A percentile compares a stretch with the other conserved stretches of the same genome.
These are phyloP conservation scores for Parachaetomium inaequale DNA, from an alignment of 495 filamentous ascomycete species.

Conservation along the genomic window DNA sequence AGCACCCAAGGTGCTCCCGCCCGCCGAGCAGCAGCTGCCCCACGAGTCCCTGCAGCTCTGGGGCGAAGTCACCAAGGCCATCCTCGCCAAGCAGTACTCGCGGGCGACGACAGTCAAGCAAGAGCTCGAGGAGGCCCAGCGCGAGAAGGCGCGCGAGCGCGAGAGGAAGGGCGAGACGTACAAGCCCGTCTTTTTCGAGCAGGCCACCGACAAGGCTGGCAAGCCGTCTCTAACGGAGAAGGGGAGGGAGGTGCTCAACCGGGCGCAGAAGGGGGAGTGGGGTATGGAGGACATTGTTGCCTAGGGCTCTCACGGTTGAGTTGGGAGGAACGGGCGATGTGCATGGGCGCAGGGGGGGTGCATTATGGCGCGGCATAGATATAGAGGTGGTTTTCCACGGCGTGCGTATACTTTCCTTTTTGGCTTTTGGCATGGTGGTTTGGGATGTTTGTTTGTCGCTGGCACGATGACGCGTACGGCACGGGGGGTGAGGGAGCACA, in stretches of 20 bases:
- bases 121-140: constrained; percentile 86
- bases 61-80: constrained; percentile 82
- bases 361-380: constrained; percentile 5
- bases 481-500: neutral
- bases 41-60: constrained; percentile 92
- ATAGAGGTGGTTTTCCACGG: neutral
- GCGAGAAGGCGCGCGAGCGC: constrained; percentile 76
- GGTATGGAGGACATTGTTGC: constrained; percentile 41
- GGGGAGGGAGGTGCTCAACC: constrained; percentile 64
- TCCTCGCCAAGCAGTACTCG: constrained; percentile 74
- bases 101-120: constrained; percentile 83
- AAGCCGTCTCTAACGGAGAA: constrained; percentile 78
- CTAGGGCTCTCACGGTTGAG: neutral
- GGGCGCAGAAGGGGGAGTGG: constrained; percentile 62
- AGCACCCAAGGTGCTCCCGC: constrained; percentile 72
- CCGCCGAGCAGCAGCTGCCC: constrained; percentile 68
- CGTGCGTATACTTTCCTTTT: neutral
- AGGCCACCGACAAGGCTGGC: constrained; percentile 66
- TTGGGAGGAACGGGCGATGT: neutral
- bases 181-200: constrained; percentile 87
- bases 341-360: neutral
- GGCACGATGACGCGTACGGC: neutral
- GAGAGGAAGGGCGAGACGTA: constrained; percentile 63
- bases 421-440: neutral
- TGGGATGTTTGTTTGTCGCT: neutral